These are phyloP conservation scores for Thoreauomyces humboldtii DNA, from an alignment of 192 early-diverging fungal genomes.

Conservation along the genomic window DNA sequence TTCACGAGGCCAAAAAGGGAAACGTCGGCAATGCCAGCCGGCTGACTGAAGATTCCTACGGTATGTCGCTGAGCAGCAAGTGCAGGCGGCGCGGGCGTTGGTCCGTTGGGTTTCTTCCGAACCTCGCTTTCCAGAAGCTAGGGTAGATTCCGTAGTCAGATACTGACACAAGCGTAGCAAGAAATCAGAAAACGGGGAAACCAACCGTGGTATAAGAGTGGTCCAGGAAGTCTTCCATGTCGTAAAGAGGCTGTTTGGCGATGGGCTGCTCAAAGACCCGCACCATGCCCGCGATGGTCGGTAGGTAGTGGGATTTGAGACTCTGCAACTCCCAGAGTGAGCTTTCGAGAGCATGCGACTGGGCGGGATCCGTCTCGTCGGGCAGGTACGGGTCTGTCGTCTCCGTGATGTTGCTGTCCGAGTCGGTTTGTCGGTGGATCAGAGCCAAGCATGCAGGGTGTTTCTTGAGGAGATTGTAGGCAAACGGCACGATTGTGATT, in stretches of 20 bases:
- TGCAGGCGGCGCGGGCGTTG: neutral
- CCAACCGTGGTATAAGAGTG: conserved; percentile 60
- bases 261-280: conserved; percentile 85
- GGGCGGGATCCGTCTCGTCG: conserved; percentile 70
- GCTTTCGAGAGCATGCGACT: conserved; percentile 75
- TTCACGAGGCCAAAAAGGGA: too few species aligned
- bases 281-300: conserved; percentile 81
- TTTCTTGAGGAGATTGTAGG: conserved; percentile 88
- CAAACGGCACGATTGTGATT: conserved; percentile 82
- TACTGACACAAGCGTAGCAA: neutral
- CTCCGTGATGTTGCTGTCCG: neutral
- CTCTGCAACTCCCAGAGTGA: conserved; percentile 93
- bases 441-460: conserved; percentile 87
- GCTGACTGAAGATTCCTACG: conserved; percentile 2
- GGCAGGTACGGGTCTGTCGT: conserved; percentile 50
- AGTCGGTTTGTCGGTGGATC: conserved; percentile 61
- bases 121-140: conserved; percentile 18
- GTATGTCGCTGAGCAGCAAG: conserved; percentile 8
- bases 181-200: neutral
- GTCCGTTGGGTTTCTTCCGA: neutral
- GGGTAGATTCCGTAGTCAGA: neutral
- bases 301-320: conserved; percentile 82
- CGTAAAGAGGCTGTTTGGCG: conserved; percentile 73
- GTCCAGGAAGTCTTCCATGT: conserved; percentile 96
- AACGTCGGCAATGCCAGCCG: too few species aligned